Evolutionary conservation across 345 rosid species (phyloP), one percentile per base, ranked within the genome.

Genomic region (Melaleuca alternifolia): DNA sequence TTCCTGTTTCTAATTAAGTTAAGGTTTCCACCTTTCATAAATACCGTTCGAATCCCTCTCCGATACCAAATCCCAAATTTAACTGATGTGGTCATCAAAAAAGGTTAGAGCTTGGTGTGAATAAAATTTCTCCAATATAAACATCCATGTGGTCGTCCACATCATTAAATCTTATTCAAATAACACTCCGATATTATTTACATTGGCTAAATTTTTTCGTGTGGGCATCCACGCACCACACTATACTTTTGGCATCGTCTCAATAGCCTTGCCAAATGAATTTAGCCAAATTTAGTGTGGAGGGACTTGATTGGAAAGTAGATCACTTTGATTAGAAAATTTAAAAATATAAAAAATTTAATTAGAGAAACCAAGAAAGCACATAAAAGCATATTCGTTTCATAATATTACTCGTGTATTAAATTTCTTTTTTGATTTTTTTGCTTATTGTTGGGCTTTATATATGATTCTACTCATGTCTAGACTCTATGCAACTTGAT

Each of bases 81-180:
- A 52, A 16, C 20, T 52, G 54, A 16, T 6, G 54, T 52, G 54
- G 54, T 20, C 21, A 52, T 52, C 54, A 6, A 52, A 15, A 20
- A 52, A 52, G 54, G 54, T 14, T 7, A 0, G 3, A 52, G 54
- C 5, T 6, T 52, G 54, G 16, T 5, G 54, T 52, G 54, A 7
- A 52, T 52, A 52, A 2, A 52, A 20, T 52, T 52, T 52, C 6
- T 15, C 54, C 54, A 52, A 52, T 33, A 37, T 20, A 20, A 3
- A 37, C 33, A 10, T 71, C 0, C 79, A 30, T 1, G 7, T 71
- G 46, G 6, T 10, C 0, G 1, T 18, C 1, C 6, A 0, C 9
- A 71, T 65, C 2, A 11, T 21, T 37, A 16, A 71, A 33, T 37
- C 15, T 71, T 71, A 71, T 20, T 6, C 1, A 20, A 21, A 18